Base-by-base conservation (phyloP, 208 protist species). In the Acanthamoeba culbertsoni region DNA sequence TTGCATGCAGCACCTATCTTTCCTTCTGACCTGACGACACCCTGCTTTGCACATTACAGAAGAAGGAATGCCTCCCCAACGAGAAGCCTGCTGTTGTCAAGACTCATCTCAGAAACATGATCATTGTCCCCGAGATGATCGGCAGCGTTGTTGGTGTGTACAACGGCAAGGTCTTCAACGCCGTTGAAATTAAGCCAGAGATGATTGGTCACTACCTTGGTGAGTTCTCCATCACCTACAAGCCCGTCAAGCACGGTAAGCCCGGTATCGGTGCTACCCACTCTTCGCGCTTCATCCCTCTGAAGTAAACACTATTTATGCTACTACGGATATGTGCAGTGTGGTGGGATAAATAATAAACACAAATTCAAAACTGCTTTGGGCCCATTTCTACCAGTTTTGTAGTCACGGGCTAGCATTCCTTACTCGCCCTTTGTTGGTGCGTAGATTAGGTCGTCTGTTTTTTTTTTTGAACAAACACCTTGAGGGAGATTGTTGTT, bases 121-220 rank as follows among this genome's bases (percentile, higher is more conserved):
- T 99, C 94, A 99, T 99, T 95, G 98, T 99, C 62, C 99, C 99
- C 89, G 98, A 99, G 96, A 99, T 99, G 99, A 99, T 99, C 75
- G 99, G 99, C 84, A 98, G 97, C 62, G 95, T 99, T 35, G 97
- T 99, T 93, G 99, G 98, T 96, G 98, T 99, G 84, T 99, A 99
- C 98, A 99, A 99, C 97, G 99, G 99, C 68, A 99, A 99, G 96
- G 95, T 96, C 93, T 99, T 99, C 98, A 99, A 98, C 96, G 95
- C 97, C 31, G 99, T 99, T 94, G 99, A 99, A 97, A 98, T 99
- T 96, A 99, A 99, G 96, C 98, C 99, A 94, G 99, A 99, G 96
- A 99, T 99, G 99, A 98, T 99, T 94, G 99, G 99, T 86, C 98
- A 99, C 96, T 99, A 99, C 97, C 97, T 99, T n/a, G 99, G 98